A percentile compares a stretch with the other conserved stretches of the same genome.
Evolutionary conservation across 176 grass and related monocot species (phyloP).

Genomic region (Secale cereale): DNA sequence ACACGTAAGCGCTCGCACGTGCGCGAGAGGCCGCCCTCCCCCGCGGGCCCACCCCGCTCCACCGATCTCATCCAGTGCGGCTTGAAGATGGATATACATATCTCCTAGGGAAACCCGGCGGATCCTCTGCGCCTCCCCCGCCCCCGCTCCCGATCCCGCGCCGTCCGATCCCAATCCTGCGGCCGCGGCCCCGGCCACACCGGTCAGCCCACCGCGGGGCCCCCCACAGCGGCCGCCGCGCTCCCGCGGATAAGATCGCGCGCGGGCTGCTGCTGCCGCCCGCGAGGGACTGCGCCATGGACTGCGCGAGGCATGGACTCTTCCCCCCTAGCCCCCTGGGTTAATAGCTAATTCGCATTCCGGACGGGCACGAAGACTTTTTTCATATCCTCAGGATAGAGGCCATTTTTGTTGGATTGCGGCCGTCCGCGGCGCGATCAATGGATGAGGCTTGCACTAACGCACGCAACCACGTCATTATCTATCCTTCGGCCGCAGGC

Average conservation of each 20-base stretch:
- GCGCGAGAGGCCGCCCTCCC: background rate
- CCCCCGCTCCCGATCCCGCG: rapidly evolving
- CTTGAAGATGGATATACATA: conserved; percentile 38
- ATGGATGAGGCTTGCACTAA: background rate
- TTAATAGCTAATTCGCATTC: rapidly evolving
- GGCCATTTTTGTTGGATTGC: background rate
- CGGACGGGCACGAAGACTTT: no score
- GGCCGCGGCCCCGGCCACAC: background rate
- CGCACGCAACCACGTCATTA: background rate
- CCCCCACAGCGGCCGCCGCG: background rate
- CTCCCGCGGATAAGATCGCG: conserved; percentile 37
- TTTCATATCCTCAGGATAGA: no score
- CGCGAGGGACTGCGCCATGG: no score
- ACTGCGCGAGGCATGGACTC: no score
- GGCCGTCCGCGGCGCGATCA: background rate
- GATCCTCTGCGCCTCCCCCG: background rate
- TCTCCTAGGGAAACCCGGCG: background rate
- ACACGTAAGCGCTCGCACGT: conserved; percentile 36
- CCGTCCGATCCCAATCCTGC: background rate
- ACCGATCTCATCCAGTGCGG: conserved; percentile 46
- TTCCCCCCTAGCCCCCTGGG: rapidly evolving
- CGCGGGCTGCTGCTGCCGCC: background rate
- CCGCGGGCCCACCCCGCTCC: background rate
- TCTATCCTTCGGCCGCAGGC: background rate
- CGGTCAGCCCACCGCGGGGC: background rate